A percentile compares a stretch with the other conserved stretches of the same genome.
phyloP scores from a whole-genome alignment of 2,329 filamentous ascomycete genomes.

The Harringtonia lauricola region DNA sequence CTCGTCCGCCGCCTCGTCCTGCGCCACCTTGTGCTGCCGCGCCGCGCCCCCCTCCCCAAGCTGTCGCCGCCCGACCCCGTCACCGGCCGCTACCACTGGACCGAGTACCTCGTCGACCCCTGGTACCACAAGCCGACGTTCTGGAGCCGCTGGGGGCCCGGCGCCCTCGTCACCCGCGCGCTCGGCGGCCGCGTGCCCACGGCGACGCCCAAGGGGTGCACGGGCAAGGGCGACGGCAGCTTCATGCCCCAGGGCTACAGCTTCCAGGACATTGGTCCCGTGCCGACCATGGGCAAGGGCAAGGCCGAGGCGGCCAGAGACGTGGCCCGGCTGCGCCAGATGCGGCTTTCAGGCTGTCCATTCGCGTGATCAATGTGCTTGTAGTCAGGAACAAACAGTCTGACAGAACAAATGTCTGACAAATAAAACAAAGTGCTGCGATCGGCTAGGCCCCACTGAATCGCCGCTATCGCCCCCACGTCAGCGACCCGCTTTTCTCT shows the following conservation, averaged over 20 bases:
- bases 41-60: constrained; percentile 28
- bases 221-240: constrained; percentile 29
- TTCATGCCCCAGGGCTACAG: constrained; percentile 39
- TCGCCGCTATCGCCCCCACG: too few relatives aligned
- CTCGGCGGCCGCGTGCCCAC: constrained; percentile 29
- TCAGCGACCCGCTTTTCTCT: too few relatives aligned
- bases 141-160: constrained; percentile 52
- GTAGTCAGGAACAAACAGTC: too few relatives aligned
- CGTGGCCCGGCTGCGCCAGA: constrained; percentile 22
- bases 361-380: constrained; percentile 18
- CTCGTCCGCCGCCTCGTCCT: constrained; percentile 41
- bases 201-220: constrained; percentile 21
- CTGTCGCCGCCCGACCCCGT: constrained; percentile 37
- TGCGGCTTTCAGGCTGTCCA: constrained; percentile 34
- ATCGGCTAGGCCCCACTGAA: too few relatives aligned
- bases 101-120: constrained; percentile 48
- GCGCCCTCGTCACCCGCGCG: constrained; percentile 34
- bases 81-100: constrained; percentile 38
- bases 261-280: constrained; percentile 52
- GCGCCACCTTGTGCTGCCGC: constrained; percentile 49
- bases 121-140: constrained; percentile 51
- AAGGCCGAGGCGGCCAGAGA: constrained; percentile 32
- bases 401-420: too few relatives aligned
- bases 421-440: too few relatives aligned
- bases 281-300: constrained; percentile 38